Conservation (phyloP, 2,329 filamentous ascomycete genomes). For the Colletotrichum siamense region DNA sequence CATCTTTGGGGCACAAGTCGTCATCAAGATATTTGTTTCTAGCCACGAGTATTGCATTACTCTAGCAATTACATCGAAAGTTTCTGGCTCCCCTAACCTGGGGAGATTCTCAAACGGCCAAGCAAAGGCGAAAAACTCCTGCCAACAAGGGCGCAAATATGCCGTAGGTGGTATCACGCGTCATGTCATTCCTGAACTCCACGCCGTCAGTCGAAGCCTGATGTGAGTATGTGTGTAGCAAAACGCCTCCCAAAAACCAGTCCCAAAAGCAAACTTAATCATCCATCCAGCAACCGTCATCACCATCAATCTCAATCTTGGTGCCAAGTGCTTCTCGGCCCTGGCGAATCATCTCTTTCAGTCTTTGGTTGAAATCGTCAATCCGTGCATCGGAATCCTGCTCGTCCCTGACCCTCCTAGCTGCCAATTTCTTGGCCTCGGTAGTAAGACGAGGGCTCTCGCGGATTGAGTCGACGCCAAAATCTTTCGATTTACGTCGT, state of each 20-base stretch:
- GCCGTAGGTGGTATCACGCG: slow-evolving; percentile 16
- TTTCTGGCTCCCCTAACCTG: not conserved
- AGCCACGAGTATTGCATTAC: not conserved
- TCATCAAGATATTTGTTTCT: not conserved
- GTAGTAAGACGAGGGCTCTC: slow-evolving; percentile 59
- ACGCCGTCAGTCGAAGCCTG: not conserved
- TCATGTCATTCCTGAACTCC: slow-evolving; percentile 5
- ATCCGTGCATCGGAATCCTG: slow-evolving; percentile 81
- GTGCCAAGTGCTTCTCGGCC: slow-evolving; percentile 86
- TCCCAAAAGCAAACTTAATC: slow-evolving; percentile 27
- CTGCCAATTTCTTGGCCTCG: slow-evolving; percentile 77
- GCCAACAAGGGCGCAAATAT: not conserved
- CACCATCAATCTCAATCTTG: slow-evolving; percentile 66
- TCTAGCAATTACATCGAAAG: not conserved
- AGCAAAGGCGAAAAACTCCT: not conserved
- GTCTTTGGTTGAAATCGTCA: slow-evolving; percentile 76
- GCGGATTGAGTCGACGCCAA: slow-evolving; percentile 27
- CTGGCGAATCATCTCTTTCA: slow-evolving; percentile 88
- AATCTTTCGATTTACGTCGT: slow-evolving; percentile 27
- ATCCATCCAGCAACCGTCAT: slow-evolving; percentile 46
- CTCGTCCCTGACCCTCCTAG: slow-evolving; percentile 75
- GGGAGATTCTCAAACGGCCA: not conserved
- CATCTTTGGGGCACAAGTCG: not conserved
- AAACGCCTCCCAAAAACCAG: not conserved
- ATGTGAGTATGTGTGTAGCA: not conserved